Evolutionary conservation across 2,329 filamentous ascomycete species (phyloP).

Genomic region (Cadophora malorum): DNA sequence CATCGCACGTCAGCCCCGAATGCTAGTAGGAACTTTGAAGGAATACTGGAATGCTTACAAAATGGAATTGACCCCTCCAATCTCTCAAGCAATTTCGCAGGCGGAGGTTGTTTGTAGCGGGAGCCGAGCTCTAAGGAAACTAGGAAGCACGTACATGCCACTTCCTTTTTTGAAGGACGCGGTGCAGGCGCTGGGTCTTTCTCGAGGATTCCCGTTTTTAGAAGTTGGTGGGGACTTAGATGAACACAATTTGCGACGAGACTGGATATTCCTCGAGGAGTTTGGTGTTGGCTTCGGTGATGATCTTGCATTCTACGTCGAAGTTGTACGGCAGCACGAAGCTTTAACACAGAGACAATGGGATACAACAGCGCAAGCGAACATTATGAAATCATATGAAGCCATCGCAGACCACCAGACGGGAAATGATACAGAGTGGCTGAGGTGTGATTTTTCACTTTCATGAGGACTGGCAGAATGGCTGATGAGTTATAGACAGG

Average conservation of each 20-base stretch:
- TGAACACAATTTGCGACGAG: slow-evolving; percentile 25
- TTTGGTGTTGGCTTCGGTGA: slow-evolving; percentile 29
- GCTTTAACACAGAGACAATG: neutral
- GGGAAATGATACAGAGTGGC: slow-evolving; percentile 16
- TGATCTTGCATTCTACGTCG: neutral
- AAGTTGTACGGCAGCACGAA: neutral
- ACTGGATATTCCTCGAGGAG: slow-evolving; percentile 32
- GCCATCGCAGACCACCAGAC: slow-evolving; percentile 29
- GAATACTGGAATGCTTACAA: slow-evolving; percentile 28
- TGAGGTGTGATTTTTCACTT: neutral
- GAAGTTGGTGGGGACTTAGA: neutral
- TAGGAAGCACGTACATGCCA: neutral
- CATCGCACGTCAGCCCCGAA: slow-evolving; percentile 31
- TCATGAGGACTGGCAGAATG: no score
- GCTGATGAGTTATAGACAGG: no score
- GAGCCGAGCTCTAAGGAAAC: neutral
- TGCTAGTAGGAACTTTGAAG: slow-evolving; percentile 29
- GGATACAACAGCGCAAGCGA: neutral
- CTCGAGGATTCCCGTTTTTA: neutral
- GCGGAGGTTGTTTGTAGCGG: neutral
- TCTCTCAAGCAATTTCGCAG: neutral
- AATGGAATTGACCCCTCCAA: neutral
- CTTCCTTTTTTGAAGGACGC: neutral
- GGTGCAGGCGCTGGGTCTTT: neutral
- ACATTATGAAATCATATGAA: slow-evolving; percentile 33